phyloP scores from a whole-genome alignment of 2,329 filamentous ascomycete genomes.

The Byssoonygena ceratinophila region DNA sequence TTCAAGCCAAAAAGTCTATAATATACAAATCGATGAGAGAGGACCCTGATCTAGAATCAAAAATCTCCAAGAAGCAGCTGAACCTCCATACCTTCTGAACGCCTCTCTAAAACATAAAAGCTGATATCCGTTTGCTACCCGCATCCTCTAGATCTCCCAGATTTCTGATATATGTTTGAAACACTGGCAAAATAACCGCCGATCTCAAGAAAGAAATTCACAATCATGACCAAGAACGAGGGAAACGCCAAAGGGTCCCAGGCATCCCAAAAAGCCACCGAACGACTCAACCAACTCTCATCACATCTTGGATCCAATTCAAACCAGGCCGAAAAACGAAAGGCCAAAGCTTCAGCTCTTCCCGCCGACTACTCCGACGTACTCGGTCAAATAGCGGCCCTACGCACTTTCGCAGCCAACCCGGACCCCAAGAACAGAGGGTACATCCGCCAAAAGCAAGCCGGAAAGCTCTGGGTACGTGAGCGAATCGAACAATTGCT shows the following conservation, averaged over 20 bases:
- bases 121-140: too few relatives aligned
- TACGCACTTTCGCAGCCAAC: constrained; percentile 45
- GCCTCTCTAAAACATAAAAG: too few relatives aligned
- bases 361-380: constrained; percentile 54
- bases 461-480: constrained; percentile 56
- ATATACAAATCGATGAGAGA: too few relatives aligned
- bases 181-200: background rate
- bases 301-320: constrained; percentile 30
- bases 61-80: too few relatives aligned
- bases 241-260: background rate
- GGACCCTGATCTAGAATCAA: too few relatives aligned
- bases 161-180: background rate
- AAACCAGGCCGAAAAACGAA: constrained; percentile 29
- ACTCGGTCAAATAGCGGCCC: constrained; percentile 44
- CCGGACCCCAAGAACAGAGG: constrained; percentile 46
- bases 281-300: constrained; percentile 41
- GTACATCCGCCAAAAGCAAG: constrained; percentile 52
- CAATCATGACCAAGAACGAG: constrained; percentile 13
- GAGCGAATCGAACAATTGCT: constrained; percentile 51
- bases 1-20: too few relatives aligned
- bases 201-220: background rate
- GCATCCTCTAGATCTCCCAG: too few relatives aligned
- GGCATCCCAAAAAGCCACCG: constrained; percentile 25
- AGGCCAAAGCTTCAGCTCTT: constrained; percentile 29
- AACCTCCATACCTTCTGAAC: too few relatives aligned